Base-by-base conservation (phyloP, 805 yeast genomes). In the Saturnispora halmiae region DNA sequence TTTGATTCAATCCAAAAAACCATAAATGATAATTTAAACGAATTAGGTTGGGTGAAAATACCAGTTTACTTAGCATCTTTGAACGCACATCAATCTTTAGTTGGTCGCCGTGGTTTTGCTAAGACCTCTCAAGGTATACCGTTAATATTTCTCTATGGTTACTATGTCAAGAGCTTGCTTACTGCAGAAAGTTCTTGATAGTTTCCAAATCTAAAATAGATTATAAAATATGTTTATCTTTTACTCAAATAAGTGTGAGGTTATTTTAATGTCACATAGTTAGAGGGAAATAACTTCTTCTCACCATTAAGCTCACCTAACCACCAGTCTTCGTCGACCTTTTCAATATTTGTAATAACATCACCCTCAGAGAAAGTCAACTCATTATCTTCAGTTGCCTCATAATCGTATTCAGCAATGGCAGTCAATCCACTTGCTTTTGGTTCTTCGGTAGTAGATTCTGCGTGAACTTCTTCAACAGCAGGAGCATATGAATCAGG, bases 301-400 rank as follows among this genome's bases (percentile, higher is more conserved):
- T 77, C 82, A 34, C 95, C 96, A 25, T 77, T 64, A 51, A 79
- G 70, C 46, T 75, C 77, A 38, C 98, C 98, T 41, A 82, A 69
- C 97, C 97, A 92, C 98, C 98, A 92, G 58, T 85, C 95, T 34
- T 85, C 95, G 52, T 87, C 95, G 14, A 84, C 82, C 59, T 84
- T 82, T 51, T 87, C 94, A 47, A 92, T 82, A 45, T 86, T 82
- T 15, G 76, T 66, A 47, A 92, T 86, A 45, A 69, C 54, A 51
- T 86, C 97, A 40, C 90, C 94, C 56, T 85, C 95, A 19, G 67
- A 72, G 60, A 92, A 92, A 2, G 77, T 72, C 45, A 92, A 69
- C 64, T 92, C 98, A 55, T 88, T 92, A 48, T 82, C 95, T 63
- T 92, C 98, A 21, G 80, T 80, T 25, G 94, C 95, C 38, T 82